phyloP scores from a whole-genome alignment of 176 grass and related monocot genomes.

The Carex myosuroides region DNA sequence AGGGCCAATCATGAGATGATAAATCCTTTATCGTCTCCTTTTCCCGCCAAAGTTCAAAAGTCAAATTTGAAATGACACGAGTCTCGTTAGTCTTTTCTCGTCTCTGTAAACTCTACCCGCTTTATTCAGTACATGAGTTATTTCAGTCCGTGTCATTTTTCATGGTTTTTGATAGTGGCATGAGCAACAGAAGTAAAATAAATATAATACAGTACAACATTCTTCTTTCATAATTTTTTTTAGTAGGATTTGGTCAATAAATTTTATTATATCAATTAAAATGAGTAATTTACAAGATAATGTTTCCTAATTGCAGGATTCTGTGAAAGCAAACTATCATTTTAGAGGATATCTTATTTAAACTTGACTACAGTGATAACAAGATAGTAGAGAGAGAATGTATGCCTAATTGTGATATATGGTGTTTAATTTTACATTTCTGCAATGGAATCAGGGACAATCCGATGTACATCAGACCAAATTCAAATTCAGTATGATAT shows the following conservation, averaged over 20 bases:
- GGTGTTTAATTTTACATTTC: neutral
- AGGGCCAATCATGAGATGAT: neutral
- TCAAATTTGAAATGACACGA: neutral
- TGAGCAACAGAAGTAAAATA: too few species aligned
- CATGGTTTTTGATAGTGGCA: too few species aligned
- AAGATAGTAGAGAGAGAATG: neutral
- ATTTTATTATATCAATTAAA: neutral
- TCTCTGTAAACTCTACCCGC: neutral
- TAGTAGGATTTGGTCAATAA: neutral
- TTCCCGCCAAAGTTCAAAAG: neutral
- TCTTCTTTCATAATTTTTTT: neutral
- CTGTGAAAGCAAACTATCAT: neutral
- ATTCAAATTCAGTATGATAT: too few species aligned
- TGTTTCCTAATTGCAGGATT: neutral
- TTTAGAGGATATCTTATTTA: neutral
- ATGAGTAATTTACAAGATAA: neutral
- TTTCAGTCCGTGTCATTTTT: neutral
- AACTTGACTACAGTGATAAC: neutral
- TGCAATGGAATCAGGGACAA: too few species aligned
- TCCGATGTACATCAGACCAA: too few species aligned
- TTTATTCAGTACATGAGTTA: neutral
- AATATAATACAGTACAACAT: neutral
- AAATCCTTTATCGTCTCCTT: neutral
- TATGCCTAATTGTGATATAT: neutral
- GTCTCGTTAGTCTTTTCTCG: neutral